phyloP scores from a whole-genome alignment of 768 basidiomycete species.

The Boletus pseudopeckii region DNA sequence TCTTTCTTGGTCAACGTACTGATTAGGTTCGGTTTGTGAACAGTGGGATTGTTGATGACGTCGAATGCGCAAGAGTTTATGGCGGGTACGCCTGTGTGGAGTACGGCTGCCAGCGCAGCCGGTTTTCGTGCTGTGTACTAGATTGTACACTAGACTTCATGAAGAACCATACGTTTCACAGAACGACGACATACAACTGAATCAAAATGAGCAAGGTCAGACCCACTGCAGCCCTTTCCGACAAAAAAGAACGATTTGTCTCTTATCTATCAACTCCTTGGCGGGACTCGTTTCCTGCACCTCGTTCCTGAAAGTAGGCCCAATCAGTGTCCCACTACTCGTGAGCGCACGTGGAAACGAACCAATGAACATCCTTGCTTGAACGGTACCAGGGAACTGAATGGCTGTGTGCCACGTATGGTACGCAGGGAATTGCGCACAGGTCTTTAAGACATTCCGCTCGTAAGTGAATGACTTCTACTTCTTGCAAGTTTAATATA shows the following conservation, averaged over 20 bases:
- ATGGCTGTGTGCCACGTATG: neutral
- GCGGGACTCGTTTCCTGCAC: neutral
- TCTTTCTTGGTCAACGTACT: neutral
- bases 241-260: neutral
- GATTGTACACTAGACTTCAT: neutral
- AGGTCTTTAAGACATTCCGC: neutral
- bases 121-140: slow-evolving; percentile 35
- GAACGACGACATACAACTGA: neutral
- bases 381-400: no score
- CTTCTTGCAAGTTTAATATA: no score
- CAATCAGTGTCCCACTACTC: neutral
- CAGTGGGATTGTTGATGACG: slow-evolving; percentile 82
- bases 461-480: neutral
- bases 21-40: neutral
- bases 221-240: no score
- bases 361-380: no score
- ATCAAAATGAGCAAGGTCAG: neutral
- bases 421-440: neutral
- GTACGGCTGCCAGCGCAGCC: slow-evolving; percentile 25
- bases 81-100: slow-evolving; percentile 33
- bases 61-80: slow-evolving; percentile 59
- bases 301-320: neutral
- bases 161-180: neutral
- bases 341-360: no score
- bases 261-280: neutral